Percentiles rank a stretch among this genome's conserved stretches.
Evolutionary conservation across 208 protist genomes (phyloP).

Genomic region (Porcisia deanei): DNA sequence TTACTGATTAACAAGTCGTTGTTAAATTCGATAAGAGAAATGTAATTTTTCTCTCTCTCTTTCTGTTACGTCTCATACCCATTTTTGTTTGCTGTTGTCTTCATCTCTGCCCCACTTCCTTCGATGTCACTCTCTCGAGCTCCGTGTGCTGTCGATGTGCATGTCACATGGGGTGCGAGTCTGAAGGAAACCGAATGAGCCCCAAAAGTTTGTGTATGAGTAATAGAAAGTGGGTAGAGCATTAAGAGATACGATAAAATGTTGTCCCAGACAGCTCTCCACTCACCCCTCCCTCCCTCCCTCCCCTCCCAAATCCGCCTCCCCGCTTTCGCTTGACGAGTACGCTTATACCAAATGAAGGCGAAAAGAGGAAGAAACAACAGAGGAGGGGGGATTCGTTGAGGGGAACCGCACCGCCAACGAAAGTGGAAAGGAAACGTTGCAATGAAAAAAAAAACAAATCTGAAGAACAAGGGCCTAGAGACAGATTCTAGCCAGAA

Average conservation of each 20-base stretch:
- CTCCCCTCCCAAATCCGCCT: too few species aligned
- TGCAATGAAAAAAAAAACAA: neutral
- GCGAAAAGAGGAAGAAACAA: too few species aligned
- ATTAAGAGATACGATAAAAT: neutral
- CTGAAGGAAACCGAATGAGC: neutral
- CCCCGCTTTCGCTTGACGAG: too few species aligned
- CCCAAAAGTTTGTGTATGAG: neutral
- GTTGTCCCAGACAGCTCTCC: neutral
- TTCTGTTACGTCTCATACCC: neutral
- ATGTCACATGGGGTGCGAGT: neutral
- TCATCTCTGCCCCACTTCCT: neutral
- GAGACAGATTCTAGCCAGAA: neutral
- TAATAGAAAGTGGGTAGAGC: neutral
- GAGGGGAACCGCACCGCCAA: too few species aligned
- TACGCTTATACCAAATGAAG: too few species aligned
- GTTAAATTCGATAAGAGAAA: constrained; percentile 1
- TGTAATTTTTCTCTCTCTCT: constrained; percentile 2
- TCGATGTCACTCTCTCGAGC: neutral
- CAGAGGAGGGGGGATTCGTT: too few species aligned
- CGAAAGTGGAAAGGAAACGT: too few species aligned
- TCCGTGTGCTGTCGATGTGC: neutral
- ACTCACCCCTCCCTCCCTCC: neutral
- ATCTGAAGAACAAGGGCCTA: neutral
- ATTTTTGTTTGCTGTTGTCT: neutral
- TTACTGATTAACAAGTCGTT: neutral